Conservation (phyloP, 495 filamentous ascomycete genomes). For the Usnea hakonensis region DNA sequence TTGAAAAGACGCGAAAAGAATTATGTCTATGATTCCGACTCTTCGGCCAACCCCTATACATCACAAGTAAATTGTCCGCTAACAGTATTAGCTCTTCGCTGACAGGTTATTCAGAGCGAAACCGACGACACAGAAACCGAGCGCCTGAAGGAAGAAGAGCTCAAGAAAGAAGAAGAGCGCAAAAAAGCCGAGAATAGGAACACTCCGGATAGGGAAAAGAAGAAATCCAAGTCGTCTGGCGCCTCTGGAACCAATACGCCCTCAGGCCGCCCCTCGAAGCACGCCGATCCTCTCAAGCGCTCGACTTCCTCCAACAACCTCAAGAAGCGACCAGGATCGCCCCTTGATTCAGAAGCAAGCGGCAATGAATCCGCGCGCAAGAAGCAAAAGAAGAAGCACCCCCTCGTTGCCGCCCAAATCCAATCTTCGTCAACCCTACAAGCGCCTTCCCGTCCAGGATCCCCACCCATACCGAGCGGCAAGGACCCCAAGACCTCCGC, state of each 20-base stretch:
- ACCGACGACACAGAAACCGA: constrained; percentile 41
- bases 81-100: neutral
- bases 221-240: constrained; percentile 42
- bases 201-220: constrained; percentile 26
- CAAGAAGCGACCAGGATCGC: constrained; percentile 74
- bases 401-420: constrained; percentile 19
- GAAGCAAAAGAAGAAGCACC: constrained; percentile 70
- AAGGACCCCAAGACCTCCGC: constrained; percentile 36
- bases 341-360: constrained; percentile 78
- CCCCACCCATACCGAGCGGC: constrained; percentile 22
- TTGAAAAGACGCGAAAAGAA: constrained; percentile 80
- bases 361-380: constrained; percentile 84
- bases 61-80: constrained; percentile 33
- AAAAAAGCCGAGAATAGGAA: constrained; percentile 31
- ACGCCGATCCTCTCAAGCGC: constrained; percentile 52
- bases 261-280: constrained; percentile 49
- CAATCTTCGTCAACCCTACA: constrained; percentile 44
- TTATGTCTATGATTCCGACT: constrained; percentile 69
- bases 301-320: constrained; percentile 45
- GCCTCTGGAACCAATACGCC: constrained; percentile 65
- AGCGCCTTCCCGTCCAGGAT: constrained; percentile 44
- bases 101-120: constrained; percentile 21
- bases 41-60: constrained; percentile 68
- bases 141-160: constrained; percentile 59
- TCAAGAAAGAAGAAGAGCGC: constrained; percentile 59